phyloP scores from a whole-genome alignment of 345 rosid species.

The Eucalyptus brandiana region DNA sequence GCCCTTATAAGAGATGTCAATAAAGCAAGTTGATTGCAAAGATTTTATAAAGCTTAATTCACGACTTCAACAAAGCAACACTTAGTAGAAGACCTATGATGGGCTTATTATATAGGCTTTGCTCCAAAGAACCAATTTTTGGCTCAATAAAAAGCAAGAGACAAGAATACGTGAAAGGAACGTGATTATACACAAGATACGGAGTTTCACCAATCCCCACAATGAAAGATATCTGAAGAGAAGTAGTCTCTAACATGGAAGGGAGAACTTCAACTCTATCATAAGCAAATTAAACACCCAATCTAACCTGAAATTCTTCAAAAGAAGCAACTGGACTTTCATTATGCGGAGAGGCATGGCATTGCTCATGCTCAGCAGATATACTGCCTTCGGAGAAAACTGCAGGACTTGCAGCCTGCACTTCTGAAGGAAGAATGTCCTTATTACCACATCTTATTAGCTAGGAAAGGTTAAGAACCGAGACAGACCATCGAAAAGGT shows the following conservation, averaged over 20 bases:
- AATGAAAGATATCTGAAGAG: background rate
- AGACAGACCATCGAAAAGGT: background rate
- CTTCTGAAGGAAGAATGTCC: constrained; percentile 12
- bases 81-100: background rate
- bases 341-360: constrained; percentile 15
- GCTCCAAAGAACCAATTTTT: background rate
- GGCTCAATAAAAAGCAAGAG: background rate
- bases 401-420: constrained; percentile 12
- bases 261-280: background rate
- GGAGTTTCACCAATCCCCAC: background rate
- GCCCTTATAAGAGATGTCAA: background rate
- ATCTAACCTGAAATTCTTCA: constrained; percentile 22
- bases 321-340: constrained; percentile 29
- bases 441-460: constrained; percentile 4
- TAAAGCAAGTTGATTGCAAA: background rate
- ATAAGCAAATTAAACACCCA: background rate
- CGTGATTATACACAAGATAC: background rate
- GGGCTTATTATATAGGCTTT: background rate
- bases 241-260: background rate
- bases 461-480: background rate
- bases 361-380: constrained; percentile 18
- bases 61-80: background rate
- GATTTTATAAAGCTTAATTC: background rate
- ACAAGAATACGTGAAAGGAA: background rate
- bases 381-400: constrained; percentile 22